These are phyloP conservation scores for Oenanthe javanica DNA, from an alignment of 140 eudicot genomes.

Conservation along the genomic window DNA sequence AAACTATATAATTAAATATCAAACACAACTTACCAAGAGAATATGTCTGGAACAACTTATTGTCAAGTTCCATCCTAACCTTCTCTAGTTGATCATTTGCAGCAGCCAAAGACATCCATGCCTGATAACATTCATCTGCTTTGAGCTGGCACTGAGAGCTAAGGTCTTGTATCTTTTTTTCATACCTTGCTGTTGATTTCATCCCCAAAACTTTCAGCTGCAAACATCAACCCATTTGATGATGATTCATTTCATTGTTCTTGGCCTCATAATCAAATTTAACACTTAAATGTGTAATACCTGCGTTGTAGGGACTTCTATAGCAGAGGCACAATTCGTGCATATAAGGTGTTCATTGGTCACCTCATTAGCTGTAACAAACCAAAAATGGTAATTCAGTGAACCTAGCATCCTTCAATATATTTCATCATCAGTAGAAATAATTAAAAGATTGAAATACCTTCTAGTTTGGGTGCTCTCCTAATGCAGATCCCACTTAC, in stretches of 20 bases:
- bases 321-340: slow-evolving; percentile 60
- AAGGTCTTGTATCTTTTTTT: slow-evolving; percentile 78
- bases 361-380: slow-evolving; percentile 33
- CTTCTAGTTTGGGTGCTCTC: slow-evolving; percentile 50
- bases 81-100: slow-evolving; percentile 81
- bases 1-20: not conserved
- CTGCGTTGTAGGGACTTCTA: slow-evolving; percentile 75
- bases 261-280: no score
- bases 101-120: slow-evolving; percentile 93
- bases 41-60: slow-evolving; percentile 46
- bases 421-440: not conserved
- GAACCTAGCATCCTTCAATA: slow-evolving; percentile 2
- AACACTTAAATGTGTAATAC: no score
- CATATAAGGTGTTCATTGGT: slow-evolving; percentile 48
- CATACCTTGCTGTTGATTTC: slow-evolving; percentile 69
- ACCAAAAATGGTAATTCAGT: not conserved
- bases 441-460: slow-evolving; percentile 17
- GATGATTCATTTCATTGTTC: not conserved
- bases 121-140: slow-evolving; percentile 86
- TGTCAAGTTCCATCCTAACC: slow-evolving; percentile 84
- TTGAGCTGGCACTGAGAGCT: slow-evolving; percentile 56
- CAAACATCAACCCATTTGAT: slow-evolving; percentile 1
- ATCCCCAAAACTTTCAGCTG: slow-evolving; percentile 56
- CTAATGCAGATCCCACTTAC: slow-evolving; percentile 91
- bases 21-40: slow-evolving; percentile 63